Base-by-base conservation (phyloP, 73 alveolate genomes). In the Breviolum minutum region DNA sequence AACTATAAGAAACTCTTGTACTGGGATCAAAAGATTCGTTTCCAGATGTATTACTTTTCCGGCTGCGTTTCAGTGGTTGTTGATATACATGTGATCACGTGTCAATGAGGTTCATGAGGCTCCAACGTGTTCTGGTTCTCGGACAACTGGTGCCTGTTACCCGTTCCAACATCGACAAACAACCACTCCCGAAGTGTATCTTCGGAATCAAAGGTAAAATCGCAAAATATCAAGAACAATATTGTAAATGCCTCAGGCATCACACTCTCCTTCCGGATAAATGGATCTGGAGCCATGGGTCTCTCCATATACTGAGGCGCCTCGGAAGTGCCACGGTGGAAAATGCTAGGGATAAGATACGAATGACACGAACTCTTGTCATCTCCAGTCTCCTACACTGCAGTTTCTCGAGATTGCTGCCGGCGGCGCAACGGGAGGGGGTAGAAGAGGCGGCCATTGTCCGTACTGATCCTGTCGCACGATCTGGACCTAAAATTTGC, bases 381-480 rank as follows among this genome's bases (percentile, higher is more conserved):
- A 2, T 76, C 62, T 76, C 62, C 85, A 76, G 13, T 76, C 85
- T 76, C 30, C 19, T 40, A 7, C 32, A 27, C 54, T 80, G 29
- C 14, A 17, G 22, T 32, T 80, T 27, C 54, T 16, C 17, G 32
- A 40, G 29, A 73, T 80, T 27, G 64, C 88, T 40, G 88, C 17
- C 76, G 8, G 6, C 62, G 13, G 7, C 11, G 17, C 92, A 26
- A 83, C 76, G 20, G 92, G 76, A 2, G 94, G 80, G 13, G 63
- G 79, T 27, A 74, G 76, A 6, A 79, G 80, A n/a, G 63, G 79
- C 20, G 94, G 80, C 94, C 94, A 86, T 63, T 63, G 94, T 16
- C 64, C 94, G 63, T 86, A 86, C 22, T 86, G 94, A 26, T 86
- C 94, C 30, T 29, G 94, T 27, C 92, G 92, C 19, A 83, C 92